Base-by-base conservation (phyloP, 1,284 basidiomycete genomes). In the Puccinia horiana region DNA sequence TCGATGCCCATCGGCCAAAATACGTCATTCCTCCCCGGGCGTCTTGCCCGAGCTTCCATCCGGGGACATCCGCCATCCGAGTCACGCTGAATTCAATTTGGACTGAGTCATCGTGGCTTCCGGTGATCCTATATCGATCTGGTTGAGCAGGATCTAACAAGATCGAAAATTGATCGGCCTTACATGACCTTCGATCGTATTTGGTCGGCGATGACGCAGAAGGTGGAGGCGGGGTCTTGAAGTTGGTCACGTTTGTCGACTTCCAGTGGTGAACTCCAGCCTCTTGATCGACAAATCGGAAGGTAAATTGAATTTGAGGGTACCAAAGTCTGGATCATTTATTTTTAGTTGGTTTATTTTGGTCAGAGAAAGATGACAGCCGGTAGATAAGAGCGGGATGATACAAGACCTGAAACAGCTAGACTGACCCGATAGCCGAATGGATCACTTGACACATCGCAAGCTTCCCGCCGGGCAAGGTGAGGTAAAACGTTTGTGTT, bases 381-480 rank as follows among this genome's bases (percentile, higher is more conserved):
- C 0, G 40, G 44, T 32, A 61, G 20, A 6, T 32, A 56, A 76
- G 63, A 47, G 52, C 23, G n/a, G 70, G 75, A 32, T 35, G 26
- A 35, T 32, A 23, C 9, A 65, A 40, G 61, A 32, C 14, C 40
- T 47, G 67, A 70, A 32, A 42, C 29, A 26, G 63, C 14, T 14
- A 23, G 12, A 90, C 94, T 88, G 85, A 96, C 95, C 97, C 97
- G 79, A 96, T 91, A 69, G 93, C 90, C 2, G 95, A 96, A 89
- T 98, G 95, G 86, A 99, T 98, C 83, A 99, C 91, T 88, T 99
- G 96, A 85, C 91, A 92, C 90, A 94, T 93, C 83, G 97, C 84
- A 80, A 91, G 90, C 35, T 90, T 91, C 5, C 96, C 96, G 89
- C 97, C 94, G 56, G 92, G 90, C 18, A 94, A 89, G 84, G 93